Base-by-base conservation (phyloP, 371 early-diverging fungal genomes). In the Mucor sp. region DNA sequence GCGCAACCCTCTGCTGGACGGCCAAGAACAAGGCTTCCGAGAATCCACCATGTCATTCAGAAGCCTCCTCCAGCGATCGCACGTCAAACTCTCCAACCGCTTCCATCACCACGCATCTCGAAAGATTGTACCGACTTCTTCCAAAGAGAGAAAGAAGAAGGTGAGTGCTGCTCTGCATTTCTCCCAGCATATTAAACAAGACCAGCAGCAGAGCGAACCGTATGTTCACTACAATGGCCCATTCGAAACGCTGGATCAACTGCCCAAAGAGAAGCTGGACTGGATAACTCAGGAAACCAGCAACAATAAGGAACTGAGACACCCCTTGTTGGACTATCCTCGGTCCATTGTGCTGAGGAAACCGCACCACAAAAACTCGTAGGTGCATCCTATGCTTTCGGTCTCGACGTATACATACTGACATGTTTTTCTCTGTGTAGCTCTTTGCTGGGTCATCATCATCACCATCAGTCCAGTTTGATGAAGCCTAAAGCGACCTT, bases 201-300 rank as follows among this genome's bases (percentile, higher is more conserved):
- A 50, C 23, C 39, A 53, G 37, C 48, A 23, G 48, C 48, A 59
- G 50, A 63, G 58, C 9, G 78, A 75, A 19, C 80, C 83, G 1
- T 62, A 77, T 6, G 63, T 82, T 1, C 75, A 82, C 48, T 80
- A 82, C 50, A 80, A 82, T 62, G 83, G 83, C 0, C 74, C 75
- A 0, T 67, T 41, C 15, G 77, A 80, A 25, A 80, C 79, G 33
- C 55, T 82, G 19, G 83, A 82, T 58, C 77, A 80, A 47, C 50
- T 82, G 14, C 69, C 80, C 1, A 68, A 71, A 37, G 80, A 82
- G 43, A 78, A 78, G 39, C 43, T 75, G 35, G 61, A 68, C 8
- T 82, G 83, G 83, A 72, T 82, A 5, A 65, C 62, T 12, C 63
- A 69, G 8, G 74, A 74, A 39, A 65, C 78, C 1, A 33, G 48